Evolutionary conservation across 192 early-diverging fungal species (phyloP), one percentile per base, ranked within the genome.

Genomic region (Cladochytrium replicatum): DNA sequence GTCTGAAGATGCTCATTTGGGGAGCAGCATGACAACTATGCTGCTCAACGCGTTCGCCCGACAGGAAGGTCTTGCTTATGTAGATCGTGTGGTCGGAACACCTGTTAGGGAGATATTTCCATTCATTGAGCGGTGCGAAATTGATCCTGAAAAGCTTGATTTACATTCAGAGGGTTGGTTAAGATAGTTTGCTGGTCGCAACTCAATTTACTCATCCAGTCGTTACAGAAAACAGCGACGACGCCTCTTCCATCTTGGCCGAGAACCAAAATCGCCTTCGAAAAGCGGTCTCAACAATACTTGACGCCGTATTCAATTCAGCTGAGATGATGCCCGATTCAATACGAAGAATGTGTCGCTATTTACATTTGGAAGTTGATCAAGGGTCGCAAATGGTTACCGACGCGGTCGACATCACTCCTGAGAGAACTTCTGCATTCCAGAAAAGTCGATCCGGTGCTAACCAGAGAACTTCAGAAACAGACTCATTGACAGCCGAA

Each of bases 1-100:
- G 15, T 43, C 17, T 54, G 44, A 46, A 30, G 8, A 4, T 43
- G 25, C 22, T 49, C 56, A 55, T 37, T 6, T n/a, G 13, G 1
- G 8, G 6, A 19, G 6, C 29, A 66, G 61, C 41, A 59, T 64
- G 58, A 52, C 63, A 6, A 63, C 69, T 1, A 71, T 71, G 69
- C 57, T 71, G 7, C 37, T 71, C 29, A 62, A 56, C 15, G 61
- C 61, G 2, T 71, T 60, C 55, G 60, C 71, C 21, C 23, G 47
- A 17, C 45, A 41, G 32, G 57, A 69, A 46, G 71, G 71, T 2
- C 29, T 37, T 5, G 19, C 41, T 21, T 72, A 63, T 43, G 52
- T 72, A 6, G 23, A 38, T 13, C 27, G 59, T 7, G 44, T 43
- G 4, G 46, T 72, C 1, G 34, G 49, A 5, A 32, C 39, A 34